A percentile compares a stretch with the other conserved stretches of the same genome.
Evolutionary conservation across 179 eudicot species (phyloP).

Genomic region (Pouteria campechiana): DNA sequence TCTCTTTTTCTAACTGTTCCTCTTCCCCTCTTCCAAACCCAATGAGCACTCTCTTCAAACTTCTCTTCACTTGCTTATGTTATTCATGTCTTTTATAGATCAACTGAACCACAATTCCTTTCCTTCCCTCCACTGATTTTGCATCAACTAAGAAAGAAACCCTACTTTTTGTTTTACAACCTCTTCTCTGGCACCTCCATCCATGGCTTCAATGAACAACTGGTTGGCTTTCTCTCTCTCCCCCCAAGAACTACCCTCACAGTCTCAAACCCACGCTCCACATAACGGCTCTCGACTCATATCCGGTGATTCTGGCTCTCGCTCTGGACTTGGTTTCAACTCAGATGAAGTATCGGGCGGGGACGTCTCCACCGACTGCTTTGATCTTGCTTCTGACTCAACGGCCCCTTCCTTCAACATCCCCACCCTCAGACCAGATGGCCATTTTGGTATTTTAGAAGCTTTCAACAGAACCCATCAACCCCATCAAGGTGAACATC

Average conservation of each 20-base stretch:
- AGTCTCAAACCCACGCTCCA: conserved; percentile 11
- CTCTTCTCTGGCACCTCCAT: neutral
- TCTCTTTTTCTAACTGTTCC: no score
- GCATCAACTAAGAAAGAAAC: neutral
- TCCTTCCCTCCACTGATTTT: no score
- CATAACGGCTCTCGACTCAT: conserved; percentile 2
- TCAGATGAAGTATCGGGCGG: conserved; percentile 32
- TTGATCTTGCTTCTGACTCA: conserved; percentile 19
- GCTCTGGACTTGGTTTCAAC: conserved; percentile 18
- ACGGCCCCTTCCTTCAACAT: conserved; percentile 23
- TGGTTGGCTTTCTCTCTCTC: conserved; percentile 89
- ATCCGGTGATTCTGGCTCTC: no score
- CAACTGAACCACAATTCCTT: no score
- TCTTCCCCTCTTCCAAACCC: no score
- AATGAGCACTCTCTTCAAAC: no score
- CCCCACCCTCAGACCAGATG: conserved; percentile 37
- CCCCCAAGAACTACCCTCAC: conserved; percentile 40
- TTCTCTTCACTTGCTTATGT: no score
- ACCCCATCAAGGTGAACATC: no score
- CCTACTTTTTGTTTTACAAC: neutral
- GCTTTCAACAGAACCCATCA: conserved; percentile 43
- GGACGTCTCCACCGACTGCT: conserved; percentile 27
- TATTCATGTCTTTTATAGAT: no score
- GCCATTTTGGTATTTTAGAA: conserved; percentile 58
- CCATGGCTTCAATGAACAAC: conserved; percentile 51